phyloP scores from a whole-genome alignment of 805 yeast species.

The Ogataea nakhonphanomensis region DNA sequence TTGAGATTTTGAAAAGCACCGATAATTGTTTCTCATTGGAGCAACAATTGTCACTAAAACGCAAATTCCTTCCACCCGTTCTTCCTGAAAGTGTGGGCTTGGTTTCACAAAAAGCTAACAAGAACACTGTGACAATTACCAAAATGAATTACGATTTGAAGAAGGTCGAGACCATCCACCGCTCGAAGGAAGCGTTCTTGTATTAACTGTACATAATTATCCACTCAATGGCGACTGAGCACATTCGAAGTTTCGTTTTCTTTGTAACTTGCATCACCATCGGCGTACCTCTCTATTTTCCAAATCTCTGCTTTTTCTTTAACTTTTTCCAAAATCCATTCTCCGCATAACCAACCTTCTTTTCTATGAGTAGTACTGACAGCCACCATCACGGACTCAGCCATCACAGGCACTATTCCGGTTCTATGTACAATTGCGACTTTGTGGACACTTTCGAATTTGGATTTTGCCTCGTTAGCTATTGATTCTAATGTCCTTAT shows the following conservation, averaged over 20 bases:
- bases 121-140: slow-evolving; percentile 47
- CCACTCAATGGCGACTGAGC: slow-evolving; percentile 2
- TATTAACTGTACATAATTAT: slow-evolving; percentile 12
- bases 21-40: slow-evolving; percentile 35
- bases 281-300: slow-evolving; percentile 45
- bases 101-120: slow-evolving; percentile 35
- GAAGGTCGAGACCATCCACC: slow-evolving; percentile 49
- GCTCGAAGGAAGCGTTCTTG: slow-evolving; percentile 50
- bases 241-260: slow-evolving; percentile 35
- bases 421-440: slow-evolving; percentile 43
- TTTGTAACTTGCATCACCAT: slow-evolving; percentile 43
- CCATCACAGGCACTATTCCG: slow-evolving; percentile 45
- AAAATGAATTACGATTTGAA: slow-evolving; percentile 60
- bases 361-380: slow-evolving; percentile 44
- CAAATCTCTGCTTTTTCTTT: slow-evolving; percentile 47
- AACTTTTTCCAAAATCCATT: slow-evolving; percentile 42
- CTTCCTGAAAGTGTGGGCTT: slow-evolving; percentile 46
- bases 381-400: slow-evolving; percentile 45
- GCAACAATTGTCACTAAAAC: slow-evolving; percentile 39
- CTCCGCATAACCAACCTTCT: slow-evolving; percentile 47
- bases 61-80: slow-evolving; percentile 52
- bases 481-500: slow-evolving; percentile 34
- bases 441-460: slow-evolving; percentile 34
- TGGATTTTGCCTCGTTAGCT: slow-evolving; percentile 31
- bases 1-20: slow-evolving; percentile 39